A percentile compares a stretch with the other conserved stretches of the same genome.
phyloP scores from a whole-genome alignment of 2,329 filamentous ascomycete genomes.

The Aspergillus aculeatus region DNA sequence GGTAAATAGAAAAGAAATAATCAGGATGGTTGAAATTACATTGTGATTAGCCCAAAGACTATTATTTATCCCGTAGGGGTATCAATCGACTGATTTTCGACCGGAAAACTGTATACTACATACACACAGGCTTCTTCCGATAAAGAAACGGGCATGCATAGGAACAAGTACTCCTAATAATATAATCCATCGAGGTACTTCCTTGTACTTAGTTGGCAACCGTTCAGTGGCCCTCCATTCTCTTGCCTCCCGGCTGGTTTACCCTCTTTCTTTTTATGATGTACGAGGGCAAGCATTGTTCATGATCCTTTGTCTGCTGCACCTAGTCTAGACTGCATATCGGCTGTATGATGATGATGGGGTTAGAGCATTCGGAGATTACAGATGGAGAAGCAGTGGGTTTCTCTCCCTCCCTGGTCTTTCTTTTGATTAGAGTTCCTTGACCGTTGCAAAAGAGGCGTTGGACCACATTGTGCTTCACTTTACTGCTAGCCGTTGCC shows the following conservation, averaged over 20 bases:
- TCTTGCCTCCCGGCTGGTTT: neutral
- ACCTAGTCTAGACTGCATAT: neutral
- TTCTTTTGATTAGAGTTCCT: neutral
- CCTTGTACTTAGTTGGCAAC: too few relatives aligned
- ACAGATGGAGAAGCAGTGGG: neutral
- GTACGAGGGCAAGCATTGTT: neutral
- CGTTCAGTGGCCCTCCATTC: neutral
- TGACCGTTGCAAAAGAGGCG: neutral
- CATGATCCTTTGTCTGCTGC: neutral
- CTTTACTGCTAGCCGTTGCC: neutral
- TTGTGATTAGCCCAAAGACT: neutral
- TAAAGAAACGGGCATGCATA: constrained; percentile 3
- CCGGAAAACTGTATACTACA: neutral
- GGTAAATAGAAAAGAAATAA: neutral
- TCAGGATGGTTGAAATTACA: neutral
- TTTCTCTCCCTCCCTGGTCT: neutral
- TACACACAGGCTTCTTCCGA: neutral
- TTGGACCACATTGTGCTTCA: neutral
- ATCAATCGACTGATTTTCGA: neutral
- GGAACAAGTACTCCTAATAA: neutral
- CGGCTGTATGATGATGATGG: neutral
- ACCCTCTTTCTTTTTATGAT: neutral
- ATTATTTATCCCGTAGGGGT: neutral
- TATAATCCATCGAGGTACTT: neutral
- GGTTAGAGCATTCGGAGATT: neutral